These are phyloP conservation scores for Cryphonectria radicalis DNA, from an alignment of 2,329 filamentous ascomycete species.

Conservation along the genomic window DNA sequence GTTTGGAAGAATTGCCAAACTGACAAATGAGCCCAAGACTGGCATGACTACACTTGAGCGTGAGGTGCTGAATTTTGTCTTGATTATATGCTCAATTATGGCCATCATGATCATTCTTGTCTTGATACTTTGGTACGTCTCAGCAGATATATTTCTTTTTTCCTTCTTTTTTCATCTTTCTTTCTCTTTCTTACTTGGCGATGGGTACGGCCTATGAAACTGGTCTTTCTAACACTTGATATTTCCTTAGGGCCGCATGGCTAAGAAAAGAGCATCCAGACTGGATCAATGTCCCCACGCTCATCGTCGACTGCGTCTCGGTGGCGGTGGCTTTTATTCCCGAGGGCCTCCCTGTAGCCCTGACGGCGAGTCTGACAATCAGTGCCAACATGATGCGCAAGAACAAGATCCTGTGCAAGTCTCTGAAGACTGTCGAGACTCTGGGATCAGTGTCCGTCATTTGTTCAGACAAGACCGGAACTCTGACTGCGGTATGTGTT, in stretches of 20 bases:
- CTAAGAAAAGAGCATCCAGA: conserved; percentile 67
- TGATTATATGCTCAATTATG: conserved; percentile 71
- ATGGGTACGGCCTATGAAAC: neutral
- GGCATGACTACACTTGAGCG: conserved; percentile 72
- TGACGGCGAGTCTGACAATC: conserved; percentile 74
- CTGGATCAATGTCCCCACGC: conserved; percentile 72
- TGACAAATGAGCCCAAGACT: conserved; percentile 71
- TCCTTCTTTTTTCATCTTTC: no score
- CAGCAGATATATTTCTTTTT: no score
- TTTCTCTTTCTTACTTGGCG: conserved; percentile 32
- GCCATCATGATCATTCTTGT: conserved; percentile 67
- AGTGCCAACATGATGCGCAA: conserved; percentile 77
- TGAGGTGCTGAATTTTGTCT: conserved; percentile 74
- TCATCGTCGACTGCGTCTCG: conserved; percentile 75
- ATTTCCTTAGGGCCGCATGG: conserved; percentile 64
- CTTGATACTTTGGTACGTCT: conserved; percentile 65
- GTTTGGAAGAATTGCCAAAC: conserved; percentile 74
- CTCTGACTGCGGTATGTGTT: conserved; percentile 57
- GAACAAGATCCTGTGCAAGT: conserved; percentile 80
- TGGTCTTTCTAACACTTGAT: neutral
- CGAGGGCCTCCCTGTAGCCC: conserved; percentile 71
- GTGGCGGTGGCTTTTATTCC: conserved; percentile 78
- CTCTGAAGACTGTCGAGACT: conserved; percentile 77
- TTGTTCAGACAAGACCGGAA: conserved; percentile 79
- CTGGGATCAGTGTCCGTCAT: conserved; percentile 74